Conservation (phyloP, 2,329 filamentous ascomycete genomes). For the Dendryphion nanum region DNA sequence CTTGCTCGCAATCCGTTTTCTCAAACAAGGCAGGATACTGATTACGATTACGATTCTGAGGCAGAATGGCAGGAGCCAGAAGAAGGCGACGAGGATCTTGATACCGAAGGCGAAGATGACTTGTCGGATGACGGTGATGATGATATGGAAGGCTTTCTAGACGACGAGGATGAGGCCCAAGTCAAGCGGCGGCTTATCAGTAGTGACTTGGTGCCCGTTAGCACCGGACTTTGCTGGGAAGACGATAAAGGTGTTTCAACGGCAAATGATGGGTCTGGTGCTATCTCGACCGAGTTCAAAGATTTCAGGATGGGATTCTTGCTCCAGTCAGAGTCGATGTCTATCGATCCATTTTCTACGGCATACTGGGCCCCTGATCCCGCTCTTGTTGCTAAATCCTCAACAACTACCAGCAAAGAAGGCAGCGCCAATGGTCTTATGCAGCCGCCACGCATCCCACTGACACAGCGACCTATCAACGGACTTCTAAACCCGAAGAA, state of each 20-base stretch:
- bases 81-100: conserved; percentile 66
- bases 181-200: conserved; percentile 58
- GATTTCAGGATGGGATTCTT: conserved; percentile 74
- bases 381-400: conserved; percentile 8
- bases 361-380: conserved; percentile 66
- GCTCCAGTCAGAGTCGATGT: conserved; percentile 51
- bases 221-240: conserved; percentile 83
- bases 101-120: conserved; percentile 64
- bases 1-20: conserved; percentile 54
- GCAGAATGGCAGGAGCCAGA: conserved; percentile 79
- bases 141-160: conserved; percentile 86
- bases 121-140: conserved; percentile 74
- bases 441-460: conserved; percentile 43
- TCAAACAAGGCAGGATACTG: conserved; percentile 59
- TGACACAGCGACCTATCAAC: conserved; percentile 39
- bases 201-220: conserved; percentile 72
- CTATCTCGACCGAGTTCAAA: conserved; percentile 52
- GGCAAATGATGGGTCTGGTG: conserved; percentile 45
- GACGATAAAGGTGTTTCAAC: conserved; percentile 45
- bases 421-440: conserved; percentile 23
- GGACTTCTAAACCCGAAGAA: conserved; percentile 33
- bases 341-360: conserved; percentile 83
- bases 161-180: conserved; percentile 69
- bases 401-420: conserved; percentile 14
- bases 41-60: conserved; percentile 86